Percentiles rank a stretch among this genome's conserved stretches.
Conservation (phyloP, 176 grass and related monocot species). For the Lolium rigidum region DNA sequence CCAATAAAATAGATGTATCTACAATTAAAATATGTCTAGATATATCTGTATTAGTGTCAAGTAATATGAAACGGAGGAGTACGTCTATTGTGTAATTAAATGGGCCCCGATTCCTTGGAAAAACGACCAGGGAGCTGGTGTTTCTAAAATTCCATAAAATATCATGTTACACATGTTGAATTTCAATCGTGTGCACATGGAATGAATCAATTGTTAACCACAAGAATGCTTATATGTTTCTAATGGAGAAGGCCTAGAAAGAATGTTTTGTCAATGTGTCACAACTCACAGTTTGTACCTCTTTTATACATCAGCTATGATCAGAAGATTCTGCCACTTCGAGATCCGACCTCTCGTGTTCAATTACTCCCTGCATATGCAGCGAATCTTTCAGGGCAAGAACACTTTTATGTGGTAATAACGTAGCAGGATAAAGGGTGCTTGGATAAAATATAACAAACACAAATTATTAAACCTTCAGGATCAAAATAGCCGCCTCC, state of each 20-base stretch:
- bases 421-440: not conserved
- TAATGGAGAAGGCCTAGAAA: not conserved
- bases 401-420: not conserved
- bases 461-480: constrained; percentile 46
- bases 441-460: constrained; percentile 3
- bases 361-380: constrained; percentile 56
- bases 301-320: constrained; percentile 3
- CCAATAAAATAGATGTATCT: too few relatives aligned
- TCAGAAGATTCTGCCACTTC: constrained; percentile 37
- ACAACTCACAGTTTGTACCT: constrained; percentile 2
- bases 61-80: too few relatives aligned
- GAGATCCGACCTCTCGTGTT: constrained; percentile 64
- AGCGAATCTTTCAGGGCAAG: constrained; percentile 5
- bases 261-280: not conserved
- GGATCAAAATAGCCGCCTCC: constrained; percentile 73
- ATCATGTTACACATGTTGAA: not conserved
- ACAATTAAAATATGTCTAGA: too few relatives aligned
- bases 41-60: too few relatives aligned
- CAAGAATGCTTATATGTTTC: not conserved
- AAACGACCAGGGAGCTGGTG: not conserved
- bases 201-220: not conserved
- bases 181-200: not conserved
- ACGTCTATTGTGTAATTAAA: not conserved
- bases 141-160: not conserved
- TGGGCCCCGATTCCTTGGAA: not conserved